Evolutionary conservation across 1,284 basidiomycete species (phyloP), one percentile per base, ranked within the genome.

Genomic region (Trametes polyzona): DNA sequence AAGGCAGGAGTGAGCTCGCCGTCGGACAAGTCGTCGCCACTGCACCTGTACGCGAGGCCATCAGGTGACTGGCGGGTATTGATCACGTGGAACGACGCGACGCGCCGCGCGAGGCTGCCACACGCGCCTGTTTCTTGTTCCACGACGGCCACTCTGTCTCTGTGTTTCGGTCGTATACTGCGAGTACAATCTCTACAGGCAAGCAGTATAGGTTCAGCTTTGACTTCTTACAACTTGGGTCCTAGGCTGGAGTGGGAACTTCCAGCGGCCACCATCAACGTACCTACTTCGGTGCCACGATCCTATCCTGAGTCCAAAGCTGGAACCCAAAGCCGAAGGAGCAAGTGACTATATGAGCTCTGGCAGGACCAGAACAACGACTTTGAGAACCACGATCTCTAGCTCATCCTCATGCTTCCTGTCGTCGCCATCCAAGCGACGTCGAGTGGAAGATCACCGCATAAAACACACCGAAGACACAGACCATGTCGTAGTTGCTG

Each of bases 401-500:
- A 48, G 61, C 17, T 43, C 53, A 10, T 56, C 50, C 9, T 53
- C 61, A 16, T 58, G 58, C 30, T 42, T 63, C 5, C n/a, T 60
- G 27, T 39, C 60, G 21, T 58, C 61, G 8, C 55, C 61, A 0
- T 55, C 61, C 3, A 63, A 63, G n/a, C 40, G 52, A 11, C 47
- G 55, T n/a, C 46, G 42, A 1, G 36, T 49, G n/a, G 52, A 57
- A 30, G 29, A 19, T n/a, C n/a, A n/a, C n/a, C n/a, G n/a, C n/a
- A n/a, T n/a, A n/a, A n/a, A n/a, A n/a, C n/a, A n/a, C n/a, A n/a
- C n/a, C n/a, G n/a, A n/a, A n/a, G n/a, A n/a, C n/a, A n/a, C n/a
- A n/a, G n/a, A n/a, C n/a, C n/a, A n/a, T n/a, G n/a, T n/a, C n/a
- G n/a, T n/a, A n/a, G 10, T 16, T 12, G 33, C 16, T 26, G 12